Conservation (phyloP, 2,329 filamentous ascomycete species). For the Xylariaceae sp. region DNA sequence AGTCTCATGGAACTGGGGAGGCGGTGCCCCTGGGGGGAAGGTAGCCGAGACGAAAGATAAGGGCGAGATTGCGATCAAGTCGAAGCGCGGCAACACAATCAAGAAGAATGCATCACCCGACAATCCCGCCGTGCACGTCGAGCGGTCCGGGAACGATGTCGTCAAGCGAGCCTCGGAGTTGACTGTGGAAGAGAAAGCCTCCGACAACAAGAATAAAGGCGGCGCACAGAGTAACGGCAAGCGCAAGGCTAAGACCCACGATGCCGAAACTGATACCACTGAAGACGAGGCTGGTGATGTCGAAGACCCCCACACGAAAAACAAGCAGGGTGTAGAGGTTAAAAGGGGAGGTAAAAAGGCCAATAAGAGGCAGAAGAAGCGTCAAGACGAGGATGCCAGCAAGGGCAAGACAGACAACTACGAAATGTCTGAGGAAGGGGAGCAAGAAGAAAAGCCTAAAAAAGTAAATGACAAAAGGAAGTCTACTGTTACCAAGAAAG, state of each 20-base stretch:
- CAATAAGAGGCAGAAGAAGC: slow-evolving; percentile 39
- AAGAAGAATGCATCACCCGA: slow-evolving; percentile 65
- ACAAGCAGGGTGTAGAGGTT: slow-evolving; percentile 31
- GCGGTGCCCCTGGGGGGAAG: slow-evolving; percentile 60
- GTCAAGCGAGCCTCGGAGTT: slow-evolving; percentile 68
- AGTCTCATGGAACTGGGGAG: slow-evolving; percentile 68
- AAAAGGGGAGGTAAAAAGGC: slow-evolving; percentile 37
- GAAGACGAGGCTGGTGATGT: slow-evolving; percentile 1
- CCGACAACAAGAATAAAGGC: slow-evolving; percentile 35
- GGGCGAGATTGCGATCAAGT: slow-evolving; percentile 65
- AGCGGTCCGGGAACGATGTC: slow-evolving; percentile 66
- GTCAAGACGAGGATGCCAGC: slow-evolving; percentile 30
- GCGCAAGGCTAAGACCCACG: slow-evolving; percentile 21
- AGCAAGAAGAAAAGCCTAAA: slow-evolving; percentile 23
- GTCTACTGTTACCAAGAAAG: slow-evolving; percentile 7
- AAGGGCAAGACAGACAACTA: slow-evolving; percentile 28
- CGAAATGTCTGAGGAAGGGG: slow-evolving; percentile 23
- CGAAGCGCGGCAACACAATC: slow-evolving; percentile 67
- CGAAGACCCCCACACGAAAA: slow-evolving; percentile 23
- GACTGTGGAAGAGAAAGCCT: slow-evolving; percentile 56
- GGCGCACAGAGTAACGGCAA: slow-evolving; percentile 24
- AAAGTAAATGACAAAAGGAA: slow-evolving; percentile 10
- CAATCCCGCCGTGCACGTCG: slow-evolving; percentile 66
- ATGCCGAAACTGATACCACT: slow-evolving; percentile 6
- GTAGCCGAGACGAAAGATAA: slow-evolving; percentile 66